These are phyloP conservation scores for Euphorbia pulcherrima DNA, from an alignment of 345 rosid genomes.

Conservation along the genomic window DNA sequence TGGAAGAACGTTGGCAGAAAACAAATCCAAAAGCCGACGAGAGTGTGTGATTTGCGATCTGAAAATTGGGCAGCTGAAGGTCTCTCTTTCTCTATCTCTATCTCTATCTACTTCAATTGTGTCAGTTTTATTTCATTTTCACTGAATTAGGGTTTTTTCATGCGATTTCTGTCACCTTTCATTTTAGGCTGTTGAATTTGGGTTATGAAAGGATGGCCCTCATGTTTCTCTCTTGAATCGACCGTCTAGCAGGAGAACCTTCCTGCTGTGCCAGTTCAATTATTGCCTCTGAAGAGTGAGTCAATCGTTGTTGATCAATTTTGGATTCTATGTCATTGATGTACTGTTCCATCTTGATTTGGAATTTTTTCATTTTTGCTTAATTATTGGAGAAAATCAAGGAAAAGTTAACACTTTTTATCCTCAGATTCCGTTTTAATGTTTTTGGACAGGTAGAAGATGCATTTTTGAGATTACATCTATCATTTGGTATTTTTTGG, in stretches of 20 bases:
- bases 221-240: slow-evolving; percentile 52
- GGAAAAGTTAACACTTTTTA: neutral
- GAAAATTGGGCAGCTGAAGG: too few species aligned
- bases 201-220: slow-evolving; percentile 84
- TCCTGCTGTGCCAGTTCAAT: slow-evolving; percentile 38
- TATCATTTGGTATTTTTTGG: neutral
- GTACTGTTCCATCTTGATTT: neutral
- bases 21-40: too few species aligned
- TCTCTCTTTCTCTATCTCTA: too few species aligned
- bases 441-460: neutral
- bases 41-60: too few species aligned
- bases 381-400: too few species aligned
- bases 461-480: slow-evolving; percentile 1
- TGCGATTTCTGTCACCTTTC: too few species aligned
- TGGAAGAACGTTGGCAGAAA: too few species aligned
- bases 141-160: too few species aligned
- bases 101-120: too few species aligned
- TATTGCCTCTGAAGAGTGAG: slow-evolving; percentile 82
- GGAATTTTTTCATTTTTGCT: neutral
- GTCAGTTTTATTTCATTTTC: too few species aligned
- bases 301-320: neutral
- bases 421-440: neutral
- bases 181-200: too few species aligned
- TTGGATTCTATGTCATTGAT: neutral
- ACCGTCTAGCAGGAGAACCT: slow-evolving; percentile 37